Evolutionary conservation across 495 filamentous ascomycete genomes (phyloP).

Genomic region (Neurospora pannonica): DNA sequence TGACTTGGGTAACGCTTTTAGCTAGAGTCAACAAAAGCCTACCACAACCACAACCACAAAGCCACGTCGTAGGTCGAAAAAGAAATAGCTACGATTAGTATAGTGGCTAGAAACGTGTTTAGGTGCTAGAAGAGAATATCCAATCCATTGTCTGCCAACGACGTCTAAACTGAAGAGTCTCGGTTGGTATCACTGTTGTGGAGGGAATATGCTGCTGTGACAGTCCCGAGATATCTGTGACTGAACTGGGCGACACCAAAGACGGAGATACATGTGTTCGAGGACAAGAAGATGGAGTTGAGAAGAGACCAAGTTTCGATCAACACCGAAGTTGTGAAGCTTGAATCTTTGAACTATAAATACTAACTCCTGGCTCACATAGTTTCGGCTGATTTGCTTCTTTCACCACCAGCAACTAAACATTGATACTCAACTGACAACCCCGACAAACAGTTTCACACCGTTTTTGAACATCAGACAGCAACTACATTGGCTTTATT

Average conservation of each 20-base stretch:
- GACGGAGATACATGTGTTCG: not conserved
- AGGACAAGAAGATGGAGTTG: not conserved
- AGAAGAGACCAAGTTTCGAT: not conserved
- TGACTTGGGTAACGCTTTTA: slow-evolving; percentile 63
- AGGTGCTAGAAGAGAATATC: not conserved
- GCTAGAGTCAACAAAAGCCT: slow-evolving; percentile 1
- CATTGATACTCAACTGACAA: not conserved
- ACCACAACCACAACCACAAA: not conserved
- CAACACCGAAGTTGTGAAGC: not conserved
- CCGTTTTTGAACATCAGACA: too few species aligned
- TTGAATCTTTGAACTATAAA: not conserved
- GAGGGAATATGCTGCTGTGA: not conserved
- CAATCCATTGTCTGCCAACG: not conserved
- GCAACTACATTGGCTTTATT: too few species aligned
- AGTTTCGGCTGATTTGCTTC: not conserved
- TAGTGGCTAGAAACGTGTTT: not conserved
- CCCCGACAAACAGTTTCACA: too few species aligned
- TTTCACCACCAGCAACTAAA: too few species aligned
- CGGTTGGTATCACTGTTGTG: not conserved
- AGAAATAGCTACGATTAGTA: not conserved
- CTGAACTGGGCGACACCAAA: not conserved
- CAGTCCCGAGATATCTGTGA: not conserved
- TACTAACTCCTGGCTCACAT: not conserved
- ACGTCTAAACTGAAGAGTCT: not conserved
- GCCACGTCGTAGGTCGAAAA: not conserved